Evolutionary conservation across 2,329 filamentous ascomycete species (phyloP), one percentile per base, ranked within the genome.

Genomic region (Monosporascus sp.): DNA sequence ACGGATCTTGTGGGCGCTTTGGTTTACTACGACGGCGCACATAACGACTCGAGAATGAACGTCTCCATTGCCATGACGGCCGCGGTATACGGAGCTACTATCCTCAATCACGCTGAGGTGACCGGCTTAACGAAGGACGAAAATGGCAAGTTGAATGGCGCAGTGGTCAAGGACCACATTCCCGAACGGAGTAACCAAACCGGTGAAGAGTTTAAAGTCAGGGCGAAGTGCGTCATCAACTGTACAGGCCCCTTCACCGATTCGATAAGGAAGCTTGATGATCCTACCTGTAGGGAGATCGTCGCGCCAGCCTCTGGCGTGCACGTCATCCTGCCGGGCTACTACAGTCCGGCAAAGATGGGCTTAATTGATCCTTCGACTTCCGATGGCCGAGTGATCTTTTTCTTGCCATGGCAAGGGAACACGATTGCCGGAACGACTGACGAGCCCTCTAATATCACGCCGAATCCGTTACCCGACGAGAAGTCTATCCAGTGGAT

Each of bases 11-110:
- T 91, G 45, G 90, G 90, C 56, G 89, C 90, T 54, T 74, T 95
- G 64, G 90, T 95, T 24, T 96, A 96, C 77, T 95, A 95, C 68
- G 90, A 96, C 73, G 90, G 90, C 62, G 89, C 89, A 31, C 90
- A 96, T 73, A 96, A 96, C 66, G 90, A 96, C 70, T 94, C 90
- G 20, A 83, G 90, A 49, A 95, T 96, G 90, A 95, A 95, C 67
- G 87, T 94, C 27, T 92, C 89, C 8, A 78, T 95, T 53, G 90
- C 89, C 20, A 89, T 93, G 83, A 95, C 90, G 18, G 89, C 90
- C 52, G 89, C 90, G n/a, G 75, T 95, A 44, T 95, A 94, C 67
- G 90, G 90, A 35, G 83, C 85, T 52, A 95, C 89, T 4, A 82
- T 94, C 39, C 82, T 90, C 55, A 95, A 93, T 71, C 88, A 96